A percentile compares a stretch with the other conserved stretches of the same genome.
phyloP scores from a whole-genome alignment of 345 rosid species.

The Boechera retrofracta region DNA sequence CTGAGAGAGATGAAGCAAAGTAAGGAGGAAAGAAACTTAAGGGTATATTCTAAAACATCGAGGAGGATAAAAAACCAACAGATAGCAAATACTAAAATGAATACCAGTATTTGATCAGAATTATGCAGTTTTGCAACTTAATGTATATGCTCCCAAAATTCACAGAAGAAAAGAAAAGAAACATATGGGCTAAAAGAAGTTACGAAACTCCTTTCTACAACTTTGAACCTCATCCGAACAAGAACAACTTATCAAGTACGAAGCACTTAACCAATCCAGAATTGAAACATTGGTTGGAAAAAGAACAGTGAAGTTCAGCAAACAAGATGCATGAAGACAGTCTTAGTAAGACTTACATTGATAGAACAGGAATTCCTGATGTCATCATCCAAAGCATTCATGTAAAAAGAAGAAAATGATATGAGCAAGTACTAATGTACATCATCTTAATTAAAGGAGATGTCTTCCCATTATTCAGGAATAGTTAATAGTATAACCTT shows the following conservation, averaged over 20 bases:
- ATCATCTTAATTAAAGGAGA: constrained; percentile 5
- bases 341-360: constrained; percentile 72
- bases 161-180: neutral
- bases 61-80: constrained; percentile 20
- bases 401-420: constrained; percentile 43
- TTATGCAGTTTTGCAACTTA: neutral
- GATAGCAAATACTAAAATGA: constrained; percentile 4
- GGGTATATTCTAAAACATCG: constrained; percentile 11
- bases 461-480: constrained; percentile 1
- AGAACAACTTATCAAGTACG: constrained; percentile 5
- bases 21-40: constrained; percentile 14
- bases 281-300: constrained; percentile 13
- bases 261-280: constrained; percentile 22
- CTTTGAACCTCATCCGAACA: constrained; percentile 20
- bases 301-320: constrained; percentile 30
- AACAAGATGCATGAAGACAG: constrained; percentile 32
- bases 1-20: constrained; percentile 48
- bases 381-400: constrained; percentile 54
- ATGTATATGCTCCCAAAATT: constrained; percentile 10
- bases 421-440: constrained; percentile 30
- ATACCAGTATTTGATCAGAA: constrained; percentile 15
- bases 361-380: constrained; percentile 96
- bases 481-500: constrained; percentile 6
- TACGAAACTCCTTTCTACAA: constrained; percentile 9
- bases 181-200: neutral